Evolutionary conservation across 148 eudicot genomes (phyloP), one percentile per base, ranked within the genome.

Genomic region (Diospyros lotus): DNA sequence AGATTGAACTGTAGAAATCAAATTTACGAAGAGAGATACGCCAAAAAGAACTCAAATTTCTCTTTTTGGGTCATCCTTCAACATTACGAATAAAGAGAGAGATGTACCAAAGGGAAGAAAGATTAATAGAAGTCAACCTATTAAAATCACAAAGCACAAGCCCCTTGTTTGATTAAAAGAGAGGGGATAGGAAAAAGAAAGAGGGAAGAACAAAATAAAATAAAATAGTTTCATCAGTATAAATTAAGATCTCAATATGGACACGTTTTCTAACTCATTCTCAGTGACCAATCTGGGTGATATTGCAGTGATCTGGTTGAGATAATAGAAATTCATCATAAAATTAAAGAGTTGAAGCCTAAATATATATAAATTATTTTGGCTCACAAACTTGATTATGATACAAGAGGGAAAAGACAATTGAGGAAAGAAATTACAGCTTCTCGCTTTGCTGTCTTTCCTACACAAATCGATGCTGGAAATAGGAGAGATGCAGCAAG

Each of bases 401-500:
- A 74, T 58, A 46, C 40, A 45, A 39, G 64, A 45, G 14, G 59
- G n/a, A 66, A 41, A 55, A 59, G 69, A n/a, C 10, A 18, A 61
- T 51, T 73, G 72, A 77, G 53, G 72, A 60, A 45, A 77, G 76
- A 51, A 67, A 74, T 52, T 46, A 67, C 7, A 58, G 62, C 17
- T 68, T 65, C 76, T 76, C 73, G 68, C 58, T 79, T 72, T 75
- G 51, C 46, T 66, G 61, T 68, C 66, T 76, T 42, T 63, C 51
- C 72, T 61, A 53, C 63, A 79, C 72, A 69, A 69, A 40, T 77
- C 62, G 58, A 74, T 14, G 59, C 65, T 68, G 61, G 70, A 56
- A 79, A 81, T 73, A 82, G 85, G 72, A 75, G 73, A 76, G 82
- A 61, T 72, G 79, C 69, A 69, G 64, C 63, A 77, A 80, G 77